A percentile compares a stretch with the other conserved stretches of the same genome.
phyloP scores from a whole-genome alignment of 164 flowering plant species.

The Magnolia sinica region DNA sequence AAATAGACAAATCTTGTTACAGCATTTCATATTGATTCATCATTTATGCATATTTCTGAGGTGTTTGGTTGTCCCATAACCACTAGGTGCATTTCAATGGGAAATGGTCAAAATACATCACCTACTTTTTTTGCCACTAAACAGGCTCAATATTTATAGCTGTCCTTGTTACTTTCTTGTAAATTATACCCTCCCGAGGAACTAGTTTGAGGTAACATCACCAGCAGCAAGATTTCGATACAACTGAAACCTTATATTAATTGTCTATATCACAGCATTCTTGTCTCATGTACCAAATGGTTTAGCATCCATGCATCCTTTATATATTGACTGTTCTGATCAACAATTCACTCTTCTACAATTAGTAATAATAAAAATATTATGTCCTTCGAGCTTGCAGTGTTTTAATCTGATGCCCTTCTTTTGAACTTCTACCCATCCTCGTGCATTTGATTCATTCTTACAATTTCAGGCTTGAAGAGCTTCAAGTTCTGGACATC shows the following conservation, averaged over 20 bases:
- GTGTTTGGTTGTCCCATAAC: too few species aligned
- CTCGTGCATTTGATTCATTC: constrained; percentile 4
- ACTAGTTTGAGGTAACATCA: too few species aligned
- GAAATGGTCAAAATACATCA: too few species aligned
- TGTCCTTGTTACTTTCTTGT: too few species aligned
- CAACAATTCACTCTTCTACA: neutral
- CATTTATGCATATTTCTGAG: too few species aligned
- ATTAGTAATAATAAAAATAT: neutral
- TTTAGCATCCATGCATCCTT: neutral
- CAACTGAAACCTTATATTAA: neutral
- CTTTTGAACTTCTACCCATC: neutral
- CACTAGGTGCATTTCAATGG: too few species aligned
- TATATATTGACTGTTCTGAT: neutral
- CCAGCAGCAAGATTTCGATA: neutral
- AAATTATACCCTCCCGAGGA: too few species aligned
- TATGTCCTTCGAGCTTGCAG: neutral
- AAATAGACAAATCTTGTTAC: too few species aligned
- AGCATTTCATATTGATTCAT: too few species aligned
- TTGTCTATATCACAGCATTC: neutral
- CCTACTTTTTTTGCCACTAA: too few species aligned
- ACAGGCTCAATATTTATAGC: too few species aligned
- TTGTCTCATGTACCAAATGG: neutral
- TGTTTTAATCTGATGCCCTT: neutral
- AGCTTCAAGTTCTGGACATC: constrained; percentile 98
- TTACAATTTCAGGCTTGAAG: constrained; percentile 79